A percentile compares a stretch with the other conserved stretches of the same genome.
Conservation (phyloP, 352 stramenopile genomes). For the Achlya hypogyna region DNA sequence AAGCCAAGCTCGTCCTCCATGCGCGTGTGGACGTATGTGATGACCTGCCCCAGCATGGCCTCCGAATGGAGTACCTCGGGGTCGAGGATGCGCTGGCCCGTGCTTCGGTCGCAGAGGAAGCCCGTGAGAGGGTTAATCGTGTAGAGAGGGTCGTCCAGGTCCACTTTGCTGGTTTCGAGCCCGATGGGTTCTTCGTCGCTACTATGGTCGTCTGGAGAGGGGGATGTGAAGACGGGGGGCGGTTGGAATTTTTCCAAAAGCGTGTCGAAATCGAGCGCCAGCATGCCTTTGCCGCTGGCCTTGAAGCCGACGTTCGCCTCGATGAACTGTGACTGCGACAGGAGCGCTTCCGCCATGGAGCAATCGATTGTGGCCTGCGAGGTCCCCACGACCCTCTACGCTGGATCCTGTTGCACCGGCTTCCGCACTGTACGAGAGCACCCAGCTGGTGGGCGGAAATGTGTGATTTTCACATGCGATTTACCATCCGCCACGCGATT, state of each 20-base stretch:
- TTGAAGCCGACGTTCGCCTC: slow-evolving; percentile 17
- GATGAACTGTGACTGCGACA: slow-evolving; percentile 19
- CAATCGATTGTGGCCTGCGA: too few relatives aligned
- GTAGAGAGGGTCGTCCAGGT: slow-evolving; percentile 4
- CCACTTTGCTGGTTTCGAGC: neutral
- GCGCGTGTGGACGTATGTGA: slow-evolving; percentile 60
- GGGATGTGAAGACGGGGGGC: neutral
- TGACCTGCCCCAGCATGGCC: slow-evolving; percentile 53
- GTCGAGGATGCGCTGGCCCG: slow-evolving; percentile 49
- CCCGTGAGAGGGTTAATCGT: slow-evolving; percentile 14
- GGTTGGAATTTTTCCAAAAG: neutral
- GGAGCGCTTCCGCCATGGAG: neutral
- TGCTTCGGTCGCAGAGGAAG: slow-evolving; percentile 35
- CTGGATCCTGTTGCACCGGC: neutral
- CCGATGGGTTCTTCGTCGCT: neutral
- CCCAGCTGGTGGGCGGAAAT: too few relatives aligned
- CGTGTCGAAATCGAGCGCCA: slow-evolving; percentile 15
- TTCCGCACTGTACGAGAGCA: too few relatives aligned
- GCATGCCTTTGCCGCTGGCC: slow-evolving; percentile 17
- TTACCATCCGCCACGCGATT: too few relatives aligned
- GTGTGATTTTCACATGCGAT: neutral
- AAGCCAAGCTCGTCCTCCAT: slow-evolving; percentile 79
- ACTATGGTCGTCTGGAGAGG: neutral
- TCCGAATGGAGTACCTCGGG: slow-evolving; percentile 64
- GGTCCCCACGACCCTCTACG: too few relatives aligned